Conservation (phyloP, 495 filamentous ascomycete genomes). For the Xylaria castorea region DNA sequence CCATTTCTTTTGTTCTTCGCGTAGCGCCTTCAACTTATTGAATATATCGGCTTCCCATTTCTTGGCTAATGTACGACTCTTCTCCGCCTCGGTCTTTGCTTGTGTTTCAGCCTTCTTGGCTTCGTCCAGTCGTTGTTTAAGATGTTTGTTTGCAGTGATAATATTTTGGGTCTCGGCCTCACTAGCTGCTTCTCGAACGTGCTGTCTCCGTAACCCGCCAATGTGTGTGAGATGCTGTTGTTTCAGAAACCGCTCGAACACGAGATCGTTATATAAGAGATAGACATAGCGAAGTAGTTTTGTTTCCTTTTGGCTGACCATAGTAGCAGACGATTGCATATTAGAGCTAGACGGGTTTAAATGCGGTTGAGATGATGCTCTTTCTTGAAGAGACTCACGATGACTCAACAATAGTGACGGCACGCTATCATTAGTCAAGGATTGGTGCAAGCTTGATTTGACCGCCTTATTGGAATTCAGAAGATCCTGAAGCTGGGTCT, state of each 20-base stretch:
- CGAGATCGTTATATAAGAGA: conserved; percentile 73
- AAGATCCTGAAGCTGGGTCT: conserved; percentile 60
- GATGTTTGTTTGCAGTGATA: conserved; percentile 72
- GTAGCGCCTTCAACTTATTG: conserved; percentile 62
- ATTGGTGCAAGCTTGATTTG: conserved; percentile 59
- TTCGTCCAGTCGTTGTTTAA: conserved; percentile 71
- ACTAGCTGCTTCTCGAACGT: conserved; percentile 70
- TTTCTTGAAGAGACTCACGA: conserved; percentile 47
- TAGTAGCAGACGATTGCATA: conserved; percentile 25
- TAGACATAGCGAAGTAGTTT: conserved; percentile 70
- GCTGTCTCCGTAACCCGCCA: conserved; percentile 69
- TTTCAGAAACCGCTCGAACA: conserved; percentile 78
- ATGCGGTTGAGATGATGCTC: conserved; percentile 32
- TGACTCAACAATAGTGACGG: conserved; percentile 53
- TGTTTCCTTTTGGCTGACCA: conserved; percentile 52
- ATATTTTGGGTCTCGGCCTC: conserved; percentile 80
- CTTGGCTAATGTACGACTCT: conserved; percentile 67
- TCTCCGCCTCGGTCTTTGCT: conserved; percentile 68
- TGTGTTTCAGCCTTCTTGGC: conserved; percentile 67
- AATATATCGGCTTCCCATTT: conserved; percentile 73
- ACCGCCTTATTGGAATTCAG: conserved; percentile 58
- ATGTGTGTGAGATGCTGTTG: conserved; percentile 78
- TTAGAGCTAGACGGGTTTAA: conserved; percentile 16
- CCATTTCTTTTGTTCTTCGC: conserved; percentile 74
- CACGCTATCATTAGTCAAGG: conserved; percentile 57